A percentile compares a stretch with the other conserved stretches of the same genome.
Evolutionary conservation across 108 stramenopile species (phyloP).

Genomic region (Stephanodiscus triporus): DNA sequence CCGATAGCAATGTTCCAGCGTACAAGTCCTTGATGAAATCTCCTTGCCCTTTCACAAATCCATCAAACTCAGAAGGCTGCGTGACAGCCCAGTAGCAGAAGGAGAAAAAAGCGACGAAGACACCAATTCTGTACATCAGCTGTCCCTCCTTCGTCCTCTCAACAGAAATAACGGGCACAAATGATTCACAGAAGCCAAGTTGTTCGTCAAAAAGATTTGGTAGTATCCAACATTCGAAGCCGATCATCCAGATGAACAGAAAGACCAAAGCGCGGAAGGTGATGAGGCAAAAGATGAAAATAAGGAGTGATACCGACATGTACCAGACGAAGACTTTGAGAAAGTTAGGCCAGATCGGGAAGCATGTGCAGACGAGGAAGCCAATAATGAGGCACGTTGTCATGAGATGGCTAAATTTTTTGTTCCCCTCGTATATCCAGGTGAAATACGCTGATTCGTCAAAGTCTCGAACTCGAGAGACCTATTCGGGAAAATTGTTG

Average conservation of each 20-base stretch:
- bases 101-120: conserved; percentile 89
- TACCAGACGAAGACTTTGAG: conserved; percentile 98
- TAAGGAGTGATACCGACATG: conserved; percentile 92
- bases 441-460: conserved; percentile 95
- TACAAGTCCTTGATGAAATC: conserved; percentile 99
- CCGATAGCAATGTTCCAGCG: conserved; percentile 95
- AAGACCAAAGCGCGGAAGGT: conserved; percentile 88
- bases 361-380: conserved; percentile 94
- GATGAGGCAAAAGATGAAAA: conserved; percentile 93
- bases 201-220: conserved; percentile 98
- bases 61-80: conserved; percentile 99
- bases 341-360: conserved; percentile 98
- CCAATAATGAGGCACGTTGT: conserved; percentile 91
- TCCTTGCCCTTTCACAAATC: conserved; percentile 93
- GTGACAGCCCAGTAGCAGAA: conserved; percentile 98
- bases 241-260: conserved; percentile 93
- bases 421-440: conserved; percentile 97
- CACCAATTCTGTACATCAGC: conserved; percentile 89
- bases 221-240: conserved; percentile 96
- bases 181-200: conserved; percentile 94
- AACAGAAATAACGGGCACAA: conserved; percentile 91
- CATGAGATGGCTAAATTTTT: conserved; percentile 92
- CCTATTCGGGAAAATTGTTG: conserved; percentile 34
- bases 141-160: conserved; percentile 88
- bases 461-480: conserved; percentile 85